A percentile compares a stretch with the other conserved stretches of the same genome.
These are phyloP conservation scores for Xylaria sp. DNA, from an alignment of 2,329 filamentous ascomycete genomes.

Conservation along the genomic window DNA sequence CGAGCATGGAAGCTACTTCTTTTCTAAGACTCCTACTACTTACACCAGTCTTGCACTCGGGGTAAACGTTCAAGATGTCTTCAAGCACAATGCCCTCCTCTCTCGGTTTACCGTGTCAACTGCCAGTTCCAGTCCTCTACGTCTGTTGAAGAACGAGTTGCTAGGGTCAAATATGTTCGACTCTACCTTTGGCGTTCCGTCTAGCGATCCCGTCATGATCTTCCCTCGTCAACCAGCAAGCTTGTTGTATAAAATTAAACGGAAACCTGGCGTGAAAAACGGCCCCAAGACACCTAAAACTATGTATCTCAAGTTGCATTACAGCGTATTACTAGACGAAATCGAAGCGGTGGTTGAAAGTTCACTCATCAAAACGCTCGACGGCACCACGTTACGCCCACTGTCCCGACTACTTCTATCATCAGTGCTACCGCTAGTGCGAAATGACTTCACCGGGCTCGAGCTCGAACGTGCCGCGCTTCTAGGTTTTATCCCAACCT, in stretches of 20 bases:
- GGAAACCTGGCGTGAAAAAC: constrained; percentile 55
- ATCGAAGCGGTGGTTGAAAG: constrained; percentile 63
- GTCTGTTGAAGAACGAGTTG: constrained; percentile 76
- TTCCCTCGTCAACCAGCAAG: constrained; percentile 85
- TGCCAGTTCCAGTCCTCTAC: constrained; percentile 77
- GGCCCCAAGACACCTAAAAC: constrained; percentile 54
- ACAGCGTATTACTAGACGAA: constrained; percentile 80
- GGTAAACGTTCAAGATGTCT: constrained; percentile 96
- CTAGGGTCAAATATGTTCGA: constrained; percentile 75
- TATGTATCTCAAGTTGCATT: constrained; percentile 77
- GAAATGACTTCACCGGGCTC: constrained; percentile 55
- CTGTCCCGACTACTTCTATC: constrained; percentile 60
- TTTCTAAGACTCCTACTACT: constrained; percentile 70
- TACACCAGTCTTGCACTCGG: constrained; percentile 83
- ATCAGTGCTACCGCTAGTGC: constrained; percentile 57
- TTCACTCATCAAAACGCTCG: constrained; percentile 55
- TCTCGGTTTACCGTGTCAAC: constrained; percentile 93
- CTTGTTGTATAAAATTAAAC: constrained; percentile 80
- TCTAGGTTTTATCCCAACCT: constrained; percentile 61
- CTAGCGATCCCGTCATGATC: constrained; percentile 67
- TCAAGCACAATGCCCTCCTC: constrained; percentile 83
- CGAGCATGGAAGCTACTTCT: constrained; percentile 70
- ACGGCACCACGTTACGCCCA: constrained; percentile 54
- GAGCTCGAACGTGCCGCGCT: constrained; percentile 68
- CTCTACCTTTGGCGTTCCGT: constrained; percentile 67